A percentile compares a stretch with the other conserved stretches of the same genome.
Evolutionary conservation across 2,329 filamentous ascomycete genomes (phyloP).

Genomic region (Exophiala mesophila): DNA sequence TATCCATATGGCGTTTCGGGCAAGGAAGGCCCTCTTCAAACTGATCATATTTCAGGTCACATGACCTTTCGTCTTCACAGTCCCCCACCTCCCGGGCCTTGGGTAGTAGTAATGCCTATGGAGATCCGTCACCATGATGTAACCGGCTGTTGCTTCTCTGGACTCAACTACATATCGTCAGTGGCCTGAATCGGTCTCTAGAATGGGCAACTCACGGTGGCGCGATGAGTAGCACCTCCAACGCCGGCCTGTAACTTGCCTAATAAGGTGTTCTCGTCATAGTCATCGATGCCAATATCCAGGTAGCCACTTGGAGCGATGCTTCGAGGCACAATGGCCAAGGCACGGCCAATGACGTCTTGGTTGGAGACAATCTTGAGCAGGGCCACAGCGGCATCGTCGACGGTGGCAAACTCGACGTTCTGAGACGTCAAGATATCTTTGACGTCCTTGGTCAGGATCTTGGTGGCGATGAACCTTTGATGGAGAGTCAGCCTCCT

Average conservation of each 20-base stretch:
- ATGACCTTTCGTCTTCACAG: too few relatives aligned
- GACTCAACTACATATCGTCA: neutral
- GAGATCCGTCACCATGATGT: conserved; percentile 11
- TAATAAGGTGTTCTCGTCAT: conserved; percentile 21
- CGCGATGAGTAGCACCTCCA: conserved; percentile 7
- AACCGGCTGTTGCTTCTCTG: conserved; percentile 13
- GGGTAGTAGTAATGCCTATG: too few relatives aligned
- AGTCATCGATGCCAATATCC: conserved; percentile 35
- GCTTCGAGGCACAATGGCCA: conserved; percentile 33
- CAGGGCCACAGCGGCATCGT: conserved; percentile 16
- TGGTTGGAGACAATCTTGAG: conserved; percentile 18
- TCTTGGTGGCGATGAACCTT: conserved; percentile 34
- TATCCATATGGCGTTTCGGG: too few relatives aligned
- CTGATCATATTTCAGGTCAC: too few relatives aligned
- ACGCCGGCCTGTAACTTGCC: conserved; percentile 3
- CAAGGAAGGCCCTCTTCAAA: too few relatives aligned
- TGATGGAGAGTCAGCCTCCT: too few relatives aligned
- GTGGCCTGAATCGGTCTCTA: neutral
- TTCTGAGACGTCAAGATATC: conserved; percentile 21
- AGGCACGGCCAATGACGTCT: conserved; percentile 20
- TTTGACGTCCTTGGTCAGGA: conserved; percentile 29
- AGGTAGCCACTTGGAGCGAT: conserved; percentile 32
- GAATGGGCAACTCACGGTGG: conserved; percentile 6
- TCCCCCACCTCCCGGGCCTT: too few relatives aligned
- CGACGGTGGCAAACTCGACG: conserved; percentile 17